Conservation (phyloP, 1,284 basidiomycete genomes). For the Inonotus obliquus region DNA sequence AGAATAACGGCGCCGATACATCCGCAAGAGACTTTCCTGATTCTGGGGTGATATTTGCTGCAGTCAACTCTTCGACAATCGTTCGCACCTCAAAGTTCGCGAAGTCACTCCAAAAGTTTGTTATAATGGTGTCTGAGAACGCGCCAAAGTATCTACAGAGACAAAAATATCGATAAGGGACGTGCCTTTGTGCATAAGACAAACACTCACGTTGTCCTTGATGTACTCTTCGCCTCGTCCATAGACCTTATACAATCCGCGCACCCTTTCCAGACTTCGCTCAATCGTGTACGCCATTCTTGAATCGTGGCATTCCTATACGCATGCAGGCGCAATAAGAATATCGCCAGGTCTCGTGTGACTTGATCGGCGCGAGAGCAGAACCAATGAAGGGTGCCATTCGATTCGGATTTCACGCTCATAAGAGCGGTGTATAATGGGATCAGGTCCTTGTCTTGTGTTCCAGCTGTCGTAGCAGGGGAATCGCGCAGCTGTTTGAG, state of each 20-base stretch:
- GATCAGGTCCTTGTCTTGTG: slow-evolving; percentile 47
- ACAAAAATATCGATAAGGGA: background rate
- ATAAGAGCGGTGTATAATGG: slow-evolving; percentile 57
- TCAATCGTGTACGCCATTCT: slow-evolving; percentile 58
- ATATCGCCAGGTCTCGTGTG: slow-evolving; percentile 62
- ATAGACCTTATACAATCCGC: slow-evolving; percentile 63
- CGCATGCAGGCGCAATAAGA: slow-evolving; percentile 76
- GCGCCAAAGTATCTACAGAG: slow-evolving; percentile 59
- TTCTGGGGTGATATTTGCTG: slow-evolving; percentile 30
- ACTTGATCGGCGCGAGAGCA: slow-evolving; percentile 51
- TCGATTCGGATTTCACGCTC: slow-evolving; percentile 32
- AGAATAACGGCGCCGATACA: slow-evolving; percentile 47
- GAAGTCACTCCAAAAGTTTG: slow-evolving; percentile 60
- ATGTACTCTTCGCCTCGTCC: slow-evolving; percentile 55
- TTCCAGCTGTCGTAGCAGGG: slow-evolving; percentile 46
- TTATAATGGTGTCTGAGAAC: slow-evolving; percentile 44
- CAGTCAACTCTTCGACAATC: slow-evolving; percentile 42
- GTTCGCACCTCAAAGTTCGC: slow-evolving; percentile 60
- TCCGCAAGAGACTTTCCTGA: slow-evolving; percentile 31
- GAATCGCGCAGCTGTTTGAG: slow-evolving; percentile 49
- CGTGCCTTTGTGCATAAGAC: background rate
- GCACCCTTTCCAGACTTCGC: slow-evolving; percentile 55
- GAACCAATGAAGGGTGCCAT: slow-evolving; percentile 63
- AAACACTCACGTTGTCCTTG: slow-evolving; percentile 56
- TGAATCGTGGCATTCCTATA: slow-evolving; percentile 59